These are phyloP conservation scores for Coemansia asiatica DNA, from an alignment of 192 early-diverging fungal genomes.

Conservation along the genomic window DNA sequence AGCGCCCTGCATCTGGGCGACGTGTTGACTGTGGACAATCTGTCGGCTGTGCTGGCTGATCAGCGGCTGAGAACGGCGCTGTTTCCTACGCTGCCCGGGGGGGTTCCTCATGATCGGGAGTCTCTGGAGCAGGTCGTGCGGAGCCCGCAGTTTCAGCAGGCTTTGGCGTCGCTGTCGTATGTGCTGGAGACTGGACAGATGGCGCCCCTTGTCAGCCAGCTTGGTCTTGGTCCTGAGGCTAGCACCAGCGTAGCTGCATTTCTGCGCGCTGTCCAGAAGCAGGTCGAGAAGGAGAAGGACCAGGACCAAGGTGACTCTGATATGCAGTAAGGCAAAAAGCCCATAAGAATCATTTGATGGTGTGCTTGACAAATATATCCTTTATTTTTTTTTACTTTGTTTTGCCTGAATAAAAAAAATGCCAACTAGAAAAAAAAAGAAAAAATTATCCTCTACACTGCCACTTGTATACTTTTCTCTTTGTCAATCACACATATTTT, in stretches of 20 bases:
- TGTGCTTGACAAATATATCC: no score
- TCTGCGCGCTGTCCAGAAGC: slow-evolving; percentile 41
- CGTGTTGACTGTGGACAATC: slow-evolving; percentile 39
- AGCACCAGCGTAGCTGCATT: slow-evolving; percentile 51
- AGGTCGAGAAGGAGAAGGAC: slow-evolving; percentile 42
- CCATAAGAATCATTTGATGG: no score
- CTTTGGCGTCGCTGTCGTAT: slow-evolving; percentile 42
- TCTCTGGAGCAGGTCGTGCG: slow-evolving; percentile 33
- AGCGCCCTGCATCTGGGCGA: slow-evolving; percentile 33
- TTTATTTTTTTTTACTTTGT: neutral
- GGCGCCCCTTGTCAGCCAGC: slow-evolving; percentile 47
- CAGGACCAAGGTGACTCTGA: neutral
- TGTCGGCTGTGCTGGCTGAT: slow-evolving; percentile 42
- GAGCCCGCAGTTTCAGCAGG: slow-evolving; percentile 56
- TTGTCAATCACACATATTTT: no score
- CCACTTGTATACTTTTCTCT: neutral
- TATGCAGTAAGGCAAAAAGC: no score
- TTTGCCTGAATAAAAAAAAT: neutral
- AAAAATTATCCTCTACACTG: no score
- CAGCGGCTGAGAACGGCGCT: slow-evolving; percentile 26
- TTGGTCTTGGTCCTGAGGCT: slow-evolving; percentile 44
- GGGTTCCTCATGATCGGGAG: slow-evolving; percentile 13
- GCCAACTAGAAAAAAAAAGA: no score
- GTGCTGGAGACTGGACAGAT: slow-evolving; percentile 53
- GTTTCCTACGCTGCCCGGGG: slow-evolving; percentile 51